These are phyloP conservation scores for Ceratocystis harringtonii DNA, from an alignment of 2,329 filamentous ascomycete species.

Conservation along the genomic window DNA sequence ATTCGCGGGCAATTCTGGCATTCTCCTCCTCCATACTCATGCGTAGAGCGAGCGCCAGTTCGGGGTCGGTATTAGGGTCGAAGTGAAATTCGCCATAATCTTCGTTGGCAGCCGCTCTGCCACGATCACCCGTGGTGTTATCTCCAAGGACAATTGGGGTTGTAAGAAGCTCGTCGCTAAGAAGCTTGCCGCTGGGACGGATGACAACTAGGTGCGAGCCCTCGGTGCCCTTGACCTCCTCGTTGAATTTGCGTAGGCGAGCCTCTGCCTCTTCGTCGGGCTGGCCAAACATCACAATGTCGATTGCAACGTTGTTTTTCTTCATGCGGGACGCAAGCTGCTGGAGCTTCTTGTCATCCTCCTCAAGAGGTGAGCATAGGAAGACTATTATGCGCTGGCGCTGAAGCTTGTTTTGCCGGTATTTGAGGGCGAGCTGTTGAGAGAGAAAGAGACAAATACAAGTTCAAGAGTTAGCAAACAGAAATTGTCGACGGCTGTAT, in stretches of 20 bases:
- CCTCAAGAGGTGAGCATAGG: conserved; percentile 79
- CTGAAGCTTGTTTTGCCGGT: conserved; percentile 95
- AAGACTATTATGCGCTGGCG: conserved; percentile 95
- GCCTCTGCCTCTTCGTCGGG: conserved; percentile 78
- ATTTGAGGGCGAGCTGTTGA: conserved; percentile 76
- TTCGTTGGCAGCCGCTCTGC: conserved; percentile 41
- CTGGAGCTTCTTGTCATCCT: conserved; percentile 76
- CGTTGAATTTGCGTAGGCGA: conserved; percentile 88
- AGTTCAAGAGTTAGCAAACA: conserved; percentile 19
- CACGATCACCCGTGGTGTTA: conserved; percentile 36
- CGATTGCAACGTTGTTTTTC: conserved; percentile 87
- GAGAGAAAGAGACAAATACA: background rate
- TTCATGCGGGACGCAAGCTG: conserved; percentile 97
- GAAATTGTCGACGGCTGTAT: conserved; percentile 13
- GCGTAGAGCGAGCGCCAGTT: conserved; percentile 80
- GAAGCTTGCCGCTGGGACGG: conserved; percentile 75
- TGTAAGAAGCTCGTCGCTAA: conserved; percentile 80
- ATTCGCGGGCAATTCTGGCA: conserved; percentile 61
- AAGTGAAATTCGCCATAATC: conserved; percentile 51
- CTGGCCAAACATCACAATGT: conserved; percentile 91
- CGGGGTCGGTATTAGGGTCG: conserved; percentile 81
- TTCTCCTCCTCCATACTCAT: conserved; percentile 99
- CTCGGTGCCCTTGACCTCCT: conserved; percentile 79
- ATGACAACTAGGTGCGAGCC: conserved; percentile 85
- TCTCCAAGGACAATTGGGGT: conserved; percentile 85